Evolutionary conservation across 139 green algal species (phyloP).

Genomic region (Tetraselmis chui): DNA sequence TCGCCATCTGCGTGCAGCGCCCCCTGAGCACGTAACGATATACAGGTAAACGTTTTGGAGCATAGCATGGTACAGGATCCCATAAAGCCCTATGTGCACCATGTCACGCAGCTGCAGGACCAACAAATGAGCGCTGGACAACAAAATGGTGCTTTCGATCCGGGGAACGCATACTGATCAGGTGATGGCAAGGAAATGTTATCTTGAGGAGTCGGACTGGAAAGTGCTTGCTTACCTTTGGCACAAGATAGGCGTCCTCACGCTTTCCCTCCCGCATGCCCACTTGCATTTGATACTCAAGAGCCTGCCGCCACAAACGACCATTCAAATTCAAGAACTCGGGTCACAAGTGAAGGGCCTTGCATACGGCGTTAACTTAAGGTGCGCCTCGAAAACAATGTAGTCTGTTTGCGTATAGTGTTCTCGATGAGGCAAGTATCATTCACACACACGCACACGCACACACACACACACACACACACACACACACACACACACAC

Average conservation of each 20-base stretch:
- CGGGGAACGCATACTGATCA: no score
- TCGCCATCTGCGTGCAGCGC: neutral
- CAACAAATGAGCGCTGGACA: neutral
- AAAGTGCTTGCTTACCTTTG: neutral
- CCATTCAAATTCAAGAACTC: no score
- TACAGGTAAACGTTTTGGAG: no score
- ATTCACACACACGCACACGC: neutral
- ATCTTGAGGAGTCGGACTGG: neutral
- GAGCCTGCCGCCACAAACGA: slow-evolving; percentile 56
- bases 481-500: neutral
- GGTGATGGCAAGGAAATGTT: no score
- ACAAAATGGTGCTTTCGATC: neutral
- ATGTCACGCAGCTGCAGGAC: no score
- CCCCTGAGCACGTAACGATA: no score
- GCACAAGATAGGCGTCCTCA: neutral
- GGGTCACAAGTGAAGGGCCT: no score
- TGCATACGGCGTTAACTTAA: no score
- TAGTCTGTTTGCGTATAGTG: neutral
- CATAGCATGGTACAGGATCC: no score
- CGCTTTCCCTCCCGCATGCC: slow-evolving; percentile 31
- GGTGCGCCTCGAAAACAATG: no score
- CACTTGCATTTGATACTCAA: slow-evolving; percentile 86
- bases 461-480: neutral
- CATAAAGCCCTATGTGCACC: no score
- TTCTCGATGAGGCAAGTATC: neutral